These are phyloP conservation scores for Nidularia pulvinata DNA, from an alignment of 768 basidiomycete species.

Conservation along the genomic window DNA sequence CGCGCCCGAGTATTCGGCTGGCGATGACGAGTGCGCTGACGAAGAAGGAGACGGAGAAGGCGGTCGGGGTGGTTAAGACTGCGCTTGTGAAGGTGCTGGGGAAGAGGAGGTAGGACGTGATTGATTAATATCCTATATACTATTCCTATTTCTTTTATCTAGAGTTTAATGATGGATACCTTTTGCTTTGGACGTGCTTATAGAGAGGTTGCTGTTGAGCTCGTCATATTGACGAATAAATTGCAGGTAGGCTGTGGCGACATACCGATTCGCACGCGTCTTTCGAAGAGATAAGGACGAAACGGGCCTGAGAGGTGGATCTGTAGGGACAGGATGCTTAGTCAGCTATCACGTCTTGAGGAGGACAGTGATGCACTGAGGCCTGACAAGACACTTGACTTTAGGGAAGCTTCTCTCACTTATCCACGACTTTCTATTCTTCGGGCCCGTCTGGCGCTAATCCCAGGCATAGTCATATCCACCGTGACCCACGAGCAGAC, in stretches of 20 bases:
- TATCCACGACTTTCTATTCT: background rate
- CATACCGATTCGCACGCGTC: background rate
- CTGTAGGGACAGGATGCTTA: slow-evolving; percentile 45
- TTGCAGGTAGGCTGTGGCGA: background rate
- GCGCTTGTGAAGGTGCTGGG: slow-evolving; percentile 75
- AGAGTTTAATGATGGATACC: background rate
- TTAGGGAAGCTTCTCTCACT: background rate
- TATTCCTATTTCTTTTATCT: background rate
- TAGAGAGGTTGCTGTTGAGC: no score
- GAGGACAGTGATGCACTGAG: background rate
- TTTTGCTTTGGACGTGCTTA: no score
- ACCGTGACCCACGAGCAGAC: no score
- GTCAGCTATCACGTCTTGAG: slow-evolving; percentile 1
- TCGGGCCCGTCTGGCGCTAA: background rate
- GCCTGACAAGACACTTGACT: no score
- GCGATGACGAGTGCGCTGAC: slow-evolving; percentile 77
- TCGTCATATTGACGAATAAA: background rate
- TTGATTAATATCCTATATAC: background rate
- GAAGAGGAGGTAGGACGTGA: slow-evolving; percentile 41
- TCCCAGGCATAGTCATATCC: background rate
- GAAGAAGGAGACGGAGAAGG: slow-evolving; percentile 93
- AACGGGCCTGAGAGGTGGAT: slow-evolving; percentile 71
- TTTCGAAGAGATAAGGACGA: background rate
- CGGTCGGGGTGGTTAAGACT: slow-evolving; percentile 69
- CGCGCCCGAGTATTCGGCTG: slow-evolving; percentile 84